phyloP scores from a whole-genome alignment of 176 grass and related monocot species.

The Lolium rigidum region DNA sequence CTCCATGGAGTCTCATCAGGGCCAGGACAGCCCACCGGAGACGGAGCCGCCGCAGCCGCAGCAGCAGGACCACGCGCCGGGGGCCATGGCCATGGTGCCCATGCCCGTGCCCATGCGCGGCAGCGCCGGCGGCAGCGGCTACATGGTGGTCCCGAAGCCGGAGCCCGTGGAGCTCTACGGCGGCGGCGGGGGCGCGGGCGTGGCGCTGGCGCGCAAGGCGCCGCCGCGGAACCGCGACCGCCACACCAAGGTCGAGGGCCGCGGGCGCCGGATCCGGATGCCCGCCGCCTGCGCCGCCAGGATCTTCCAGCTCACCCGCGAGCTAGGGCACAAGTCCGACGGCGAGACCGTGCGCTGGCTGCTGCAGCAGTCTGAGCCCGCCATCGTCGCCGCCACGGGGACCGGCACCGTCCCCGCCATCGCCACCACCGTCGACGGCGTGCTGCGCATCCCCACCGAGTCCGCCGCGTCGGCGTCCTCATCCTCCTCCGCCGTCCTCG shows the following conservation, averaged over 20 bases:
- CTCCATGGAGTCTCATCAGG: constrained; percentile 59
- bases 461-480: constrained; percentile 53
- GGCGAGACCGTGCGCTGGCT: constrained; percentile 97
- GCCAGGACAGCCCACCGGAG: constrained; percentile 53
- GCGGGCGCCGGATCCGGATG: constrained; percentile 94
- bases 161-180: constrained; percentile 86
- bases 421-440: constrained; percentile 79
- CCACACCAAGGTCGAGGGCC: constrained; percentile 95
- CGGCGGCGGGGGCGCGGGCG: constrained; percentile 3
- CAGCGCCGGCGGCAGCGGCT: constrained; percentile 14
- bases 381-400: constrained; percentile 87
- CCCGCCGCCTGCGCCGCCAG: constrained; percentile 86
- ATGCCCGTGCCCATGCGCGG: constrained; percentile 43
- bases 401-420: constrained; percentile 90
- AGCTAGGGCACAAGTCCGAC: constrained; percentile 97
- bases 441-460: constrained; percentile 88
- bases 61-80: constrained; percentile 8
- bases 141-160: constrained; percentile 80
- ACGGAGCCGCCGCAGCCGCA: background rate
- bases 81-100: constrained; percentile 38
- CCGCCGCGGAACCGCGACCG: constrained; percentile 80
- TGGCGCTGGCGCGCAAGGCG: constrained; percentile 59
- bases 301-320: constrained; percentile 97
- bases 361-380: constrained; percentile 88
- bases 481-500: constrained; percentile 35